phyloP scores from a whole-genome alignment of 176 grass and related monocot species.

The Ananas comosus region DNA sequence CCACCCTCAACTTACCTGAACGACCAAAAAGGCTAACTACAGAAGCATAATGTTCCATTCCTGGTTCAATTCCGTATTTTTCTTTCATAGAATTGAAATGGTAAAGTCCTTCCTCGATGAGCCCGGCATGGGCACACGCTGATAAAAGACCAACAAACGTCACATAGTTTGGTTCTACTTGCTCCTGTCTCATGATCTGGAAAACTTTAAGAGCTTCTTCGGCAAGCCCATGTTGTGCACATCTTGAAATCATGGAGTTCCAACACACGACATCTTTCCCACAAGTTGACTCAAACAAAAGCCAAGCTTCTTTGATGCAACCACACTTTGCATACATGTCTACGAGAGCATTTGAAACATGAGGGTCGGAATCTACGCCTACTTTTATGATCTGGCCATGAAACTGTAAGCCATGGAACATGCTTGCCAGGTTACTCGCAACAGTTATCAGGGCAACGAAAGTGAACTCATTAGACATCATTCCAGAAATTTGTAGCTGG shows the following conservation, averaged over 20 bases:
- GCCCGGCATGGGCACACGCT: slow-evolving; percentile 68
- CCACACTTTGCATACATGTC: slow-evolving; percentile 92
- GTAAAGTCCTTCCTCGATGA: slow-evolving; percentile 46
- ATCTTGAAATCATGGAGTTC: slow-evolving; percentile 82
- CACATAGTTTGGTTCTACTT: slow-evolving; percentile 61
- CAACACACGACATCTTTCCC: slow-evolving; percentile 57
- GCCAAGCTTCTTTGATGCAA: slow-evolving; percentile 51
- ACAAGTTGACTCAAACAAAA: slow-evolving; percentile 48
- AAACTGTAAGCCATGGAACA: slow-evolving; percentile 59
- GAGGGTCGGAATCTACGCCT: slow-evolving; percentile 40
- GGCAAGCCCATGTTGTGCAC: slow-evolving; percentile 53
- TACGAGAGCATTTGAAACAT: slow-evolving; percentile 69
- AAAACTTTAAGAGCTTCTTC: slow-evolving; percentile 60
- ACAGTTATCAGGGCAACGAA: slow-evolving; percentile 67
- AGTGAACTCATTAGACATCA: slow-evolving; percentile 52
- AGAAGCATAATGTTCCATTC: slow-evolving; percentile 67
- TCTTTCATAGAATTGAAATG: slow-evolving; percentile 58
- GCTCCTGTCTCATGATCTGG: slow-evolving; percentile 39
- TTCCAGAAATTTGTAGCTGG: slow-evolving; percentile 29
- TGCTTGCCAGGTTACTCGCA: slow-evolving; percentile 59
- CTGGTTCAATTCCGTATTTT: slow-evolving; percentile 46
- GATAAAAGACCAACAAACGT: slow-evolving; percentile 67
- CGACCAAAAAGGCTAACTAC: slow-evolving; percentile 65
- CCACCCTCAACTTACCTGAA: slow-evolving; percentile 50
- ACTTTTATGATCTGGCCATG: slow-evolving; percentile 56